A percentile compares a stretch with the other conserved stretches of the same genome.
These are phyloP conservation scores for Penicillium roqueforti DNA, from an alignment of 495 filamentous ascomycete species.

Conservation along the genomic window DNA sequence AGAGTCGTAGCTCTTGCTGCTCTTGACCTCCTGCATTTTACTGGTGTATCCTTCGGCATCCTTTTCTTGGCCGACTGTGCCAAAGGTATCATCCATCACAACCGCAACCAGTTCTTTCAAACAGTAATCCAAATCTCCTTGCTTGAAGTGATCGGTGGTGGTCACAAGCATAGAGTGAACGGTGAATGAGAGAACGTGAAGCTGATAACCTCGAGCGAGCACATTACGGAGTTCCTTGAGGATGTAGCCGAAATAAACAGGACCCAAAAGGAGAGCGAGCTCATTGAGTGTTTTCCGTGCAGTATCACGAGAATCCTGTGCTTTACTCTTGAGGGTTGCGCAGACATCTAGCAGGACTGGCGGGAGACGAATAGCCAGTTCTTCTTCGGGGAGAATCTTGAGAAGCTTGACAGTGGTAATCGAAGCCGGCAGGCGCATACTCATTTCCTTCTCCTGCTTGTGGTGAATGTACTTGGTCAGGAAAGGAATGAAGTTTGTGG, in stretches of 20 bases:
- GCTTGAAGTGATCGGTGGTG: slow-evolving; percentile 65
- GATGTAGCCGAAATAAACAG: slow-evolving; percentile 83
- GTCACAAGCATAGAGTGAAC: slow-evolving; percentile 85
- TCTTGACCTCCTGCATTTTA: slow-evolving; percentile 96
- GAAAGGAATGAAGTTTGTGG: slow-evolving; percentile 68
- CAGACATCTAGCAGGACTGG: slow-evolving; percentile 85
- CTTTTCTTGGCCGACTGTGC: slow-evolving; percentile 92
- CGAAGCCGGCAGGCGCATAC: slow-evolving; percentile 81
- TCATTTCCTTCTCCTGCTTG: slow-evolving; percentile 90
- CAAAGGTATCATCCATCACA: slow-evolving; percentile 97
- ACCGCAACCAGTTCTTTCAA: slow-evolving; percentile 69
- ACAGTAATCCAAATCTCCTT: slow-evolving; percentile 88
- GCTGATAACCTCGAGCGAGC: slow-evolving; percentile 78
- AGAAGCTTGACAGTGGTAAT: slow-evolving; percentile 82
- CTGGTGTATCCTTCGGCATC: slow-evolving; percentile 93
- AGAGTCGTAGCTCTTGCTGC: slow-evolving; percentile 94
- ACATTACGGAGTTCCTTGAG: slow-evolving; percentile 84
- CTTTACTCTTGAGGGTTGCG: slow-evolving; percentile 83
- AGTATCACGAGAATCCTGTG: slow-evolving; percentile 84
- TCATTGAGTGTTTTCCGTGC: slow-evolving; percentile 82
- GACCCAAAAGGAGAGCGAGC: slow-evolving; percentile 73
- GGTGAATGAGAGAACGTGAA: slow-evolving; percentile 93
- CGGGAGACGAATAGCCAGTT: slow-evolving; percentile 68
- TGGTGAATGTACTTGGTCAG: slow-evolving; percentile 79
- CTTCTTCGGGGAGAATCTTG: slow-evolving; percentile 67